Evolutionary conservation across 2,329 filamentous ascomycete genomes (phyloP).

Genomic region (Aspergillus pseudonomiae): DNA sequence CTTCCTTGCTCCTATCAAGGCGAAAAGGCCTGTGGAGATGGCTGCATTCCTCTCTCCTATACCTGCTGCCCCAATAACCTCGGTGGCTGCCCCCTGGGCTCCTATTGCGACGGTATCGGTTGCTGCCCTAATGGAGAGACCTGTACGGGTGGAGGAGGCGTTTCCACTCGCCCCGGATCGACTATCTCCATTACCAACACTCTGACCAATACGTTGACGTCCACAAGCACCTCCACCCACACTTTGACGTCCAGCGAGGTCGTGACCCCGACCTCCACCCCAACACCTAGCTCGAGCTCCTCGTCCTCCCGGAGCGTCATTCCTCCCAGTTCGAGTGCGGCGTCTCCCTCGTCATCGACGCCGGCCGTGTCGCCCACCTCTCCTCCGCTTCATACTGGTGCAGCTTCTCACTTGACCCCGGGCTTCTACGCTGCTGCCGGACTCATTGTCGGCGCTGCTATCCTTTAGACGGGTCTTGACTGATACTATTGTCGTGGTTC

Average conservation of each 20-base stretch:
- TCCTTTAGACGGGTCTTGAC: neutral
- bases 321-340: neutral
- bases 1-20: slow-evolving; percentile 2
- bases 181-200: slow-evolving; percentile 8
- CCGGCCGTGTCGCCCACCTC: neutral
- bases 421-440: slow-evolving; percentile 8
- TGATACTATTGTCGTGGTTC: neutral
- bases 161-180: neutral
- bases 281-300: neutral
- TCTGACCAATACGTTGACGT: slow-evolving; percentile 4
- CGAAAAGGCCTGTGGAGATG: neutral
- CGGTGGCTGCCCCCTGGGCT: slow-evolving; percentile 7
- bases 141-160: slow-evolving; percentile 5
- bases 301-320: neutral
- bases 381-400: slow-evolving; percentile 6
- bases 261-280: neutral
- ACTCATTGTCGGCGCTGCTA: slow-evolving; percentile 7
- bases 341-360: neutral
- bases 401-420: slow-evolving; percentile 4
- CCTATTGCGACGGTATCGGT: slow-evolving; percentile 6
- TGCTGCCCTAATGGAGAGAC: slow-evolving; percentile 12
- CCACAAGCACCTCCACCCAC: slow-evolving; percentile 1
- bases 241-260: neutral
- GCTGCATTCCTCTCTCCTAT: slow-evolving; percentile 9
- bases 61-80: slow-evolving; percentile 1